Conservation (phyloP, 2,329 filamentous ascomycete genomes). For the Cladosporium velox region DNA sequence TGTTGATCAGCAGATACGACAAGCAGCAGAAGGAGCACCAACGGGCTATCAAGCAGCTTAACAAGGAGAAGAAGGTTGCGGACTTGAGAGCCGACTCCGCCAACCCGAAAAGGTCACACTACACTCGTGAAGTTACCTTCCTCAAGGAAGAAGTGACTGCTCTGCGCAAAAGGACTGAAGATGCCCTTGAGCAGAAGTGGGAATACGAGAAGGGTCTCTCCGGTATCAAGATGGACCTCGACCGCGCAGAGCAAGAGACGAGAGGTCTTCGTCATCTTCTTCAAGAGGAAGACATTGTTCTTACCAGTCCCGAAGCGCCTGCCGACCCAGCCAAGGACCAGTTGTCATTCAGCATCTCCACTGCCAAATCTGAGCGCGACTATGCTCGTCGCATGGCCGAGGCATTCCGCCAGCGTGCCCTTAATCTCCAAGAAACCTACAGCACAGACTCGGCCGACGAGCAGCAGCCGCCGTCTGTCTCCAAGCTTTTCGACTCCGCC, state of each 20-base stretch:
- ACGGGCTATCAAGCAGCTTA: slow-evolving; percentile 73
- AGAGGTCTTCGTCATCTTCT: slow-evolving; percentile 76
- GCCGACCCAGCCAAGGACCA: slow-evolving; percentile 37
- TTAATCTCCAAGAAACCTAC: slow-evolving; percentile 61
- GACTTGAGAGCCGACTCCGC: slow-evolving; percentile 66
- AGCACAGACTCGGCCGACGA: slow-evolving; percentile 52
- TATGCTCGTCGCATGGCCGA: slow-evolving; percentile 67
- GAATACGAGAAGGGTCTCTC: slow-evolving; percentile 87
- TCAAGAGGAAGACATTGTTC: slow-evolving; percentile 77
- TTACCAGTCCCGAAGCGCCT: slow-evolving; percentile 53
- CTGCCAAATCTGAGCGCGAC: slow-evolving; percentile 71
- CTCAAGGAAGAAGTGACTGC: slow-evolving; percentile 82
- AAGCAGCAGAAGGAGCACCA: slow-evolving; percentile 79
- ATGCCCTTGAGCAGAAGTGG: slow-evolving; percentile 94
- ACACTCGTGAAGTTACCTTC: slow-evolving; percentile 77
- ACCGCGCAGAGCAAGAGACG: slow-evolving; percentile 92
- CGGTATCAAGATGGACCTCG: slow-evolving; percentile 93
- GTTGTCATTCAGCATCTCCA: slow-evolving; percentile 63
- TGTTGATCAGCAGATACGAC: slow-evolving; percentile 80
- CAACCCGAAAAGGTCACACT: slow-evolving; percentile 73
- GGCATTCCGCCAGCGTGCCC: slow-evolving; percentile 63
- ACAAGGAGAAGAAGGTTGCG: slow-evolving; percentile 65
- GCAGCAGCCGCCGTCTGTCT: slow-evolving; percentile 49
- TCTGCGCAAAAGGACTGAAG: slow-evolving; percentile 83
- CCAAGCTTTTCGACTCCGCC: slow-evolving; percentile 71